Evolutionary conservation across 2,329 filamentous ascomycete genomes (phyloP).

Genomic region (Penicillium digitatum): DNA sequence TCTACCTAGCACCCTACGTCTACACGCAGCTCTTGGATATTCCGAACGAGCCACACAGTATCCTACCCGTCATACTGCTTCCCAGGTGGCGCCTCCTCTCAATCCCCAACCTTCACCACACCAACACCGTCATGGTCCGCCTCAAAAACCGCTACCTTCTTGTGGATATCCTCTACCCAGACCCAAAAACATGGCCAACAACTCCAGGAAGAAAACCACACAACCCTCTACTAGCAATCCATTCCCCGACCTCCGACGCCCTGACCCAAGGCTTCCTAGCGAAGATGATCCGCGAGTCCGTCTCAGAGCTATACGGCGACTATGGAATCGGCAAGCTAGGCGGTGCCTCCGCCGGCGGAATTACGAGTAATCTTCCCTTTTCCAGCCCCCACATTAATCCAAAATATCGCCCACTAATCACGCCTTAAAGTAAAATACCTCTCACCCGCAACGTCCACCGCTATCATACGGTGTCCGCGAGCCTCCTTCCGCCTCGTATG

Average conservation of each 20-base stretch:
- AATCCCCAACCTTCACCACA: not conserved
- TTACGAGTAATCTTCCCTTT: slow-evolving; percentile 56
- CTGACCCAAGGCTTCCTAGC: slow-evolving; percentile 64
- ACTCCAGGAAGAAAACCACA: slow-evolving; percentile 21
- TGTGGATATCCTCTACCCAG: slow-evolving; percentile 87
- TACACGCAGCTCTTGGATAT: not conserved
- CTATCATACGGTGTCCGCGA: slow-evolving; percentile 80
- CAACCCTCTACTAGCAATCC: slow-evolving; percentile 62
- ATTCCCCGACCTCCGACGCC: slow-evolving; percentile 70
- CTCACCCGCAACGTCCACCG: slow-evolving; percentile 86
- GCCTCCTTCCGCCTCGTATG: slow-evolving; percentile 83
- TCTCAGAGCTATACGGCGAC: slow-evolving; percentile 77
- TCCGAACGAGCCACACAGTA: too few species aligned
- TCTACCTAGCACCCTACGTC: not conserved
- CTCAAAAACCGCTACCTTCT: slow-evolving; percentile 94
- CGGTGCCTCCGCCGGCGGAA: slow-evolving; percentile 64
- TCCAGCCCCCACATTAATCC: not conserved
- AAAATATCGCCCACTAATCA: not conserved
- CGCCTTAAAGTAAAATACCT: slow-evolving; percentile 74
- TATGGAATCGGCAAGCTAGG: slow-evolving; percentile 61
- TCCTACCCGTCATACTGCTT: not conserved
- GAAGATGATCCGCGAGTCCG: slow-evolving; percentile 65
- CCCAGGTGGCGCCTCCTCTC: not conserved
- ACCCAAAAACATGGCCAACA: slow-evolving; percentile 41
- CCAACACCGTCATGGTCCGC: slow-evolving; percentile 71